A percentile compares a stretch with the other conserved stretches of the same genome.
These are phyloP conservation scores for Arthroderma sp. DNA, from an alignment of 2,329 filamentous ascomycete genomes.

Conservation along the genomic window DNA sequence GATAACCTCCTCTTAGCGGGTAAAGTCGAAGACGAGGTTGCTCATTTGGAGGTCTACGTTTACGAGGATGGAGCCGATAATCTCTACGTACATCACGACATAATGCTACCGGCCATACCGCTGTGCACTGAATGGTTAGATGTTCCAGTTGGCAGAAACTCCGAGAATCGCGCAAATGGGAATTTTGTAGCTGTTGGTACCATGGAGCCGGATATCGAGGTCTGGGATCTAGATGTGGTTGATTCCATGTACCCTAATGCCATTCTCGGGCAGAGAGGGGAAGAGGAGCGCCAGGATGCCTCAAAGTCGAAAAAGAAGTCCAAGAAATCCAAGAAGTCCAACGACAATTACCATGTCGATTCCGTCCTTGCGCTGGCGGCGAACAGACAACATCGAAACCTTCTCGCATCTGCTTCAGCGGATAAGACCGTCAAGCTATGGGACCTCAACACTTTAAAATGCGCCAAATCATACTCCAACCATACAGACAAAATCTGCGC, in stretches of 20 bases:
- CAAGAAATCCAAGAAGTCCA: conserved; percentile 78
- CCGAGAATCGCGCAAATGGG: conserved; percentile 53
- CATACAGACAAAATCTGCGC: conserved; percentile 98
- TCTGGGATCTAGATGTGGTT: conserved; percentile 92
- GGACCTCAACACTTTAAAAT: conserved; percentile 85
- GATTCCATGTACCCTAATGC: conserved; percentile 98
- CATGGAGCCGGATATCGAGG: conserved; percentile 96
- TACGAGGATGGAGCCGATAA: conserved; percentile 95
- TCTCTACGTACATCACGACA: conserved; percentile 97
- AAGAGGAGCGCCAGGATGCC: conserved; percentile 27
- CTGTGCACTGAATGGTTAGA: conserved; percentile 94
- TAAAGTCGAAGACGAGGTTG: conserved; percentile 92
- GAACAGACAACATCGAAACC: conserved; percentile 85
- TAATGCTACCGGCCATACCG: conserved; percentile 95
- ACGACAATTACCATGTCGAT: conserved; percentile 87
- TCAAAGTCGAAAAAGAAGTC: conserved; percentile 55
- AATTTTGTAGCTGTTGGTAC: conserved; percentile 94
- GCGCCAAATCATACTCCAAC: conserved; percentile 88
- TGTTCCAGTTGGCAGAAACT: conserved; percentile 65
- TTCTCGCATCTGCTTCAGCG: conserved; percentile 86
- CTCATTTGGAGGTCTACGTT: conserved; percentile 91
- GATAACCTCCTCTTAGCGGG: conserved; percentile 88
- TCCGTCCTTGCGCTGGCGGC: conserved; percentile 81
- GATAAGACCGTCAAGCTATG: conserved; percentile 97
- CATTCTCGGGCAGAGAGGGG: conserved; percentile 65